These are phyloP conservation scores for Polygonum aviculare DNA, from an alignment of 148 eudicot species.

Conservation along the genomic window DNA sequence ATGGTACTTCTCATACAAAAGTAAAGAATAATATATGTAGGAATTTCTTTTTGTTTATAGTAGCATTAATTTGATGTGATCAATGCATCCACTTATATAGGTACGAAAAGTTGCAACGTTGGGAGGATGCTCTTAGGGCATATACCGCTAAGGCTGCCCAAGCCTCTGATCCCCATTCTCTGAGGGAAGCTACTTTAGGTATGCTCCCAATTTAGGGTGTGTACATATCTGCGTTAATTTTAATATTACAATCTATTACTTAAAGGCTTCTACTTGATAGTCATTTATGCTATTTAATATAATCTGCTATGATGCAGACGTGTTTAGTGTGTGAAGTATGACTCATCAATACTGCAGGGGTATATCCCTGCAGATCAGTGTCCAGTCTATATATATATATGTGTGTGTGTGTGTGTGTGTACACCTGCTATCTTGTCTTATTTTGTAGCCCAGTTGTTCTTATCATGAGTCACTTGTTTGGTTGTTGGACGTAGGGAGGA, in stretches of 20 bases:
- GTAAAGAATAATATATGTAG: not conserved
- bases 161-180: slow-evolving; percentile 54
- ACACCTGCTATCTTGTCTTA: not conserved
- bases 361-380: not conserved
- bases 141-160: slow-evolving; percentile 73
- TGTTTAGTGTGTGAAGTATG: not conserved
- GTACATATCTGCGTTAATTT: not conserved
- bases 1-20: slow-evolving; percentile 32
- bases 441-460: not conserved
- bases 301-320: not conserved
- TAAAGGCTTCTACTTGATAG: not conserved
- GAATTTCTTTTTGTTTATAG: not conserved
- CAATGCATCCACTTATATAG: slow-evolving; percentile 28
- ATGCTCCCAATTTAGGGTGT: slow-evolving; percentile 11
- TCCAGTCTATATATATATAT: not conserved
- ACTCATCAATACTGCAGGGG: not conserved
- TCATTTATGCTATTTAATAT: not conserved
- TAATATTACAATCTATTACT: not conserved
- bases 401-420: too few species aligned
- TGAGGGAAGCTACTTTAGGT: slow-evolving; percentile 93
- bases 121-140: slow-evolving; percentile 97
- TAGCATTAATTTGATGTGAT: not conserved
- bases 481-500: slow-evolving; percentile 40
- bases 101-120: slow-evolving; percentile 96
- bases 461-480: not conserved